Evolutionary conservation across 164 flowering plant genomes (phyloP).

Genomic region (Pachysandra terminalis): DNA sequence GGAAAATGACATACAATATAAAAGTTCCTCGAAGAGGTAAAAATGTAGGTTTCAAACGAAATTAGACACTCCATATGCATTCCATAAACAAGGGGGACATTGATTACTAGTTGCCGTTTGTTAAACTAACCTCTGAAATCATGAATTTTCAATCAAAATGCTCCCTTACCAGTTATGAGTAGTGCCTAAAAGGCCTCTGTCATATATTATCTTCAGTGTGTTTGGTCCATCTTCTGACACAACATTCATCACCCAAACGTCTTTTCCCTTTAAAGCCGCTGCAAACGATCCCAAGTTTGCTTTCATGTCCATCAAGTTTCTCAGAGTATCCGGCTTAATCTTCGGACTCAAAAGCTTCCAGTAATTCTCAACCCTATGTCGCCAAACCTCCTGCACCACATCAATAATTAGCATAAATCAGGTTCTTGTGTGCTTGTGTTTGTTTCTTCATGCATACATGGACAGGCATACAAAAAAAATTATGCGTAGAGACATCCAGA

Average conservation of each 20-base stretch:
- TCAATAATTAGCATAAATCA: not conserved
- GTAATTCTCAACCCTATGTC: slow-evolving; percentile 56
- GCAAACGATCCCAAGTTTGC: slow-evolving; percentile 88
- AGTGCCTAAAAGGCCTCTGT: slow-evolving; percentile 81
- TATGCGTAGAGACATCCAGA: not conserved
- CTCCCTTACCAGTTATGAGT: slow-evolving; percentile 68
- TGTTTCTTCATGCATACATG: not conserved
- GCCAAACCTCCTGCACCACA: slow-evolving; percentile 68
- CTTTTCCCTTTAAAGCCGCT: slow-evolving; percentile 69
- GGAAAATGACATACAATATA: too few species aligned
- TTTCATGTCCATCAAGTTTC: slow-evolving; percentile 94
- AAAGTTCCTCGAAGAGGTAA: too few species aligned
- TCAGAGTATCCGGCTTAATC: slow-evolving; percentile 44
- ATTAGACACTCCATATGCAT: too few species aligned
- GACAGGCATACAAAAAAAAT: not conserved
- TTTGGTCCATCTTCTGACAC: slow-evolving; percentile 88
- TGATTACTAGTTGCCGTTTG: not conserved
- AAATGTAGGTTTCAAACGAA: too few species aligned
- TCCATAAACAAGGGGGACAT: too few species aligned
- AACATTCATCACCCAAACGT: slow-evolving; percentile 95
- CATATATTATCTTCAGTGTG: slow-evolving; percentile 76
- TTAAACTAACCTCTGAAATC: not conserved
- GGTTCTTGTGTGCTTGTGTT: not conserved
- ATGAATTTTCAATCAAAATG: not conserved
- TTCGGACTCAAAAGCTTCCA: slow-evolving; percentile 65